These are phyloP conservation scores for Agapanthus africanus DNA, from an alignment of 106 monocot species.

Conservation along the genomic window DNA sequence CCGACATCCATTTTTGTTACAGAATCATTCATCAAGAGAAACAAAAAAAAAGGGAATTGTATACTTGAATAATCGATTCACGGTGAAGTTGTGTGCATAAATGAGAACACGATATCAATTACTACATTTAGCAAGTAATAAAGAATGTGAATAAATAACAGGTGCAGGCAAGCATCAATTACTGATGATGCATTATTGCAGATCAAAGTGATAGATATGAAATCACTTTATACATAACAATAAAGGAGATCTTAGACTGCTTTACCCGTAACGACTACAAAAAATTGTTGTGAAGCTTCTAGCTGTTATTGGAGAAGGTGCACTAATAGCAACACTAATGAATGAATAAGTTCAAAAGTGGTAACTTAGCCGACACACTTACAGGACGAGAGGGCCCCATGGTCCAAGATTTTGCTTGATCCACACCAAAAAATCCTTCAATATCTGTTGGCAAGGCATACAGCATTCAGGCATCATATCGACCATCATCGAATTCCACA, in stretches of 20 bases:
- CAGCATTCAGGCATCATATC: neutral
- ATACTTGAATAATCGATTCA: neutral
- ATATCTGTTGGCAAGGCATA: constrained; percentile 45
- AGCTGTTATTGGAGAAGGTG: neutral
- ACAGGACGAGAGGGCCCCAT: constrained; percentile 78
- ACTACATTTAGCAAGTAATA: neutral
- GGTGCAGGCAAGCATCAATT: no score
- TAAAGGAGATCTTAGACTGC: no score
- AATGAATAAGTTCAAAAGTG: neutral
- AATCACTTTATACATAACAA: no score
- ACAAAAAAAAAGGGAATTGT: no score
- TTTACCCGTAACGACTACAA: no score
- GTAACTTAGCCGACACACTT: constrained; percentile 15
- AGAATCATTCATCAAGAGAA: no score
- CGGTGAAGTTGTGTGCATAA: neutral
- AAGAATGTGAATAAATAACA: neutral
- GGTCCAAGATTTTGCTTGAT: constrained; percentile 63
- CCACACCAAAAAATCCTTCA: constrained; percentile 78
- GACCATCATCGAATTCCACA: no score
- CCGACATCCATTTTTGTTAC: no score
- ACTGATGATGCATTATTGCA: no score
- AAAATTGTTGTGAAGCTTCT: no score
- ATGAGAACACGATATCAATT: neutral
- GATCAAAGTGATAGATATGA: no score
- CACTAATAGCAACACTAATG: neutral